Conservation (phyloP, 495 filamentous ascomycete species). For the Pyrenula massariospora region DNA sequence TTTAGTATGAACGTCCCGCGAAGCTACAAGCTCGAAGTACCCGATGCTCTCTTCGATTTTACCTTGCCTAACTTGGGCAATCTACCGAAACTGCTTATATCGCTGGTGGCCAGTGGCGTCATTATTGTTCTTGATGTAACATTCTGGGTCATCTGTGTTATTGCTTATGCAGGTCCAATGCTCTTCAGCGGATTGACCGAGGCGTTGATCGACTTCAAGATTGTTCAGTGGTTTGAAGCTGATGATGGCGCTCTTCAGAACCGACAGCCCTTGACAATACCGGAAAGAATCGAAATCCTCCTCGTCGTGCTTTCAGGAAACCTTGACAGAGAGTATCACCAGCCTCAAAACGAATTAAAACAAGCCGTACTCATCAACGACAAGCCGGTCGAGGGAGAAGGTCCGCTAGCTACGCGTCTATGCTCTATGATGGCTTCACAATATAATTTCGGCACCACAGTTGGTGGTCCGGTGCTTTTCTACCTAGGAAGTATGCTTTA, state of each 20-base stretch:
- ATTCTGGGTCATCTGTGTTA: slow-evolving; percentile 19
- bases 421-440: slow-evolving; percentile 9
- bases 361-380: neutral
- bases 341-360: neutral
- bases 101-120: neutral
- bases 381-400: neutral
- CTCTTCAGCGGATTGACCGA: slow-evolving; percentile 26
- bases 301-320: slow-evolving; percentile 1
- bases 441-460: slow-evolving; percentile 26
- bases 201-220: slow-evolving; percentile 21
- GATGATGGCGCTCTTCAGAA: neutral
- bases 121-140: slow-evolving; percentile 16
- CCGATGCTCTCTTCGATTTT: neutral
- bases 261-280: neutral
- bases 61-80: neutral
- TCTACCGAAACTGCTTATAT: neutral
- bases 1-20: neutral
- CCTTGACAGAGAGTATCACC: neutral
- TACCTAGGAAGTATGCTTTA: slow-evolving; percentile 32
- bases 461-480: slow-evolving; percentile 35
- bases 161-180: slow-evolving; percentile 26
- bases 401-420: neutral
- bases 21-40: neutral
- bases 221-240: neutral
- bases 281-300: neutral